A percentile compares a stretch with the other conserved stretches of the same genome.
These are phyloP conservation scores for Serendipita vermifera DNA, from an alignment of 768 basidiomycete genomes.

Conservation along the genomic window DNA sequence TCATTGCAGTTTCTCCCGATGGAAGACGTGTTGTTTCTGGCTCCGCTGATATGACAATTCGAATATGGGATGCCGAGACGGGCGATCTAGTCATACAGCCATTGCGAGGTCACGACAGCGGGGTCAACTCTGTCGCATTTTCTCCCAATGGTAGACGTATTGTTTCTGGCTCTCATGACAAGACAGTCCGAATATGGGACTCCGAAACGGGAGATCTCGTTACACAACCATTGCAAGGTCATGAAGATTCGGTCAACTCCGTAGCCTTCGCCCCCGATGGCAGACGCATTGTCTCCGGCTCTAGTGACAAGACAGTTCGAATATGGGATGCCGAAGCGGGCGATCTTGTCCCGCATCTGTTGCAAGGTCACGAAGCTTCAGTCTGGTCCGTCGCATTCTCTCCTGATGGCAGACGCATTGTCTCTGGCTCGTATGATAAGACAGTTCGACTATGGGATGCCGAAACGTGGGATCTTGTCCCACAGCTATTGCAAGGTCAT, in stretches of 20 bases:
- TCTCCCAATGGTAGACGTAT: constrained; percentile 14
- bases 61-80: constrained; percentile 18
- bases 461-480: too few species aligned
- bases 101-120: constrained; percentile 16
- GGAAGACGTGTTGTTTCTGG: constrained; percentile 5
- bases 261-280: constrained; percentile 10
- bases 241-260: constrained; percentile 1
- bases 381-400: too few species aligned
- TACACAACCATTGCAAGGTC: not conserved
- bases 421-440: too few species aligned
- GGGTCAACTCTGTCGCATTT: constrained; percentile 16
- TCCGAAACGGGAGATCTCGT: constrained; percentile 12
- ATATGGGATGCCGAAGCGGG: constrained; percentile 19
- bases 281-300: constrained; percentile 7
- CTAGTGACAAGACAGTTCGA: constrained; percentile 8
- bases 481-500: too few species aligned
- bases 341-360: constrained; percentile 15
- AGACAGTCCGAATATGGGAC: too few species aligned
- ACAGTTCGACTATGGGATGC: too few species aligned
- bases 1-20: constrained; percentile 10
- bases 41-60: constrained; percentile 7
- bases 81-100: constrained; percentile 17
- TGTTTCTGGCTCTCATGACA: constrained; percentile 24
- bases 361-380: constrained; percentile 16
- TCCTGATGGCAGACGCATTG: too few species aligned